Base-by-base conservation (phyloP, 2,329 filamentous ascomycete genomes). In the Trichophyton verrucosum region DNA sequence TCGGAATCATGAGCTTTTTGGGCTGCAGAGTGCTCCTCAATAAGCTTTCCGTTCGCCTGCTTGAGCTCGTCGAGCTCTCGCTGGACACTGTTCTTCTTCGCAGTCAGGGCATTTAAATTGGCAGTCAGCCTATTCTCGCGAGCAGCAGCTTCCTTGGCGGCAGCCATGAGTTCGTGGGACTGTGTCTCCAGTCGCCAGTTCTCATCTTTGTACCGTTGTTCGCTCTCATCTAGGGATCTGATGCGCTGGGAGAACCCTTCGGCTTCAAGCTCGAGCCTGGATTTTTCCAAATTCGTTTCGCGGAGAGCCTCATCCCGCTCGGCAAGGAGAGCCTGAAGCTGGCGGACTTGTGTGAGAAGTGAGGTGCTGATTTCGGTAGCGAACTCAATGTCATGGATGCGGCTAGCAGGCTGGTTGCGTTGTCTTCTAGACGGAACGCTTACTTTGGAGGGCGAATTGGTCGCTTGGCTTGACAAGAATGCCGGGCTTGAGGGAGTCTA, bases 351-450 rank as follows among this genome's bases (percentile, higher is more conserved):
- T n/a, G 88, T 86, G 58, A 99, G 86, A 58, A 99, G 80, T 1
- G 91, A 96, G 4, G 90, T 96, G 70, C 91, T 96, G 68, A 99
- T 96, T 71, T 99, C 92, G 58, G 94, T 91, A n/a, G 92, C 94
- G 70, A 99, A 95, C 68, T 96, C 91, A 70, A 99, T 95, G 70
- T 99, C 94, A 71, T 97, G 91, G 11, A 95, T 86, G 58, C 91
- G 86, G 70, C 86, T 94, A 8, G 87, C 83, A 1, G 89, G 88
- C 71, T 96, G 92, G 67, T 97, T 97, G 61, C 94, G 84, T 71
- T 94, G 83, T 72, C 91, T 94, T 66, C 92, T 84, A 66, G 89
- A 92, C 0, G 91, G 91, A 7, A 94, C 88, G 68, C 82, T 88
- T 64, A 95, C 80, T 76, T 97, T 99, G 49, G 89, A 91, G 1